Evolutionary conservation across 2,329 filamentous ascomycete species (phyloP).

Genomic region (Xylaria multiplex): DNA sequence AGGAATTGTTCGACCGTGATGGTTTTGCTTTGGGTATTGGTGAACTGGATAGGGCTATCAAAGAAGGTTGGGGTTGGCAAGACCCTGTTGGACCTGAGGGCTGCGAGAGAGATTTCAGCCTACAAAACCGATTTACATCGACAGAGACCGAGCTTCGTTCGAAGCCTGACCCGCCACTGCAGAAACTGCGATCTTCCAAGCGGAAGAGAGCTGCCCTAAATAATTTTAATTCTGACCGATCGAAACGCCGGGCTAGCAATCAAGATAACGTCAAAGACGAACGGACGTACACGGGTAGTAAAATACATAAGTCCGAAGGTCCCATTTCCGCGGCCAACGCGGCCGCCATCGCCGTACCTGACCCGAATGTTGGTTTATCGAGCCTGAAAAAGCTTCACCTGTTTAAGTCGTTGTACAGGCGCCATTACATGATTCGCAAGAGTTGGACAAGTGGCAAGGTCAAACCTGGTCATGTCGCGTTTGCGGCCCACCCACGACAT

Average conservation of each 20-base stretch:
- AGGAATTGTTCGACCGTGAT: slow-evolving; percentile 86
- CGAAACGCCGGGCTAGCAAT: slow-evolving; percentile 63
- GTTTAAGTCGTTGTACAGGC: slow-evolving; percentile 95
- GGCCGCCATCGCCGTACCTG: slow-evolving; percentile 82
- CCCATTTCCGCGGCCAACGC: slow-evolving; percentile 87
- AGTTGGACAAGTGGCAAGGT: slow-evolving; percentile 90
- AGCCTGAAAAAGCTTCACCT: slow-evolving; percentile 86
- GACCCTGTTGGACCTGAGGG: slow-evolving; percentile 79
- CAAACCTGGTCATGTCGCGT: slow-evolving; percentile 90
- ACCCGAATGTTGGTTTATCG: slow-evolving; percentile 81
- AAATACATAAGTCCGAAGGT: slow-evolving; percentile 74
- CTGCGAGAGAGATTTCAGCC: slow-evolving; percentile 82
- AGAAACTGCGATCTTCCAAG: slow-evolving; percentile 63
- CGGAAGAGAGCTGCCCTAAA: slow-evolving; percentile 64
- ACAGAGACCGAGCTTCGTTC: slow-evolving; percentile 62
- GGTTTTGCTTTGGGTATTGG: slow-evolving; percentile 81
- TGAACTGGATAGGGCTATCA: slow-evolving; percentile 85
- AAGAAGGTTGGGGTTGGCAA: slow-evolving; percentile 98
- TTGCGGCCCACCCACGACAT: slow-evolving; percentile 94
- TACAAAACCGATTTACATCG: slow-evolving; percentile 61
- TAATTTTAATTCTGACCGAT: slow-evolving; percentile 59
- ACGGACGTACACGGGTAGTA: slow-evolving; percentile 53
- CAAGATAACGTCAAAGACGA: slow-evolving; percentile 60
- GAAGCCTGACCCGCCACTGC: slow-evolving; percentile 55
- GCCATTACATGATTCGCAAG: slow-evolving; percentile 88